Evolutionary conservation across 1,284 basidiomycete species (phyloP).

Genomic region (Ceratobasidium sp.): DNA sequence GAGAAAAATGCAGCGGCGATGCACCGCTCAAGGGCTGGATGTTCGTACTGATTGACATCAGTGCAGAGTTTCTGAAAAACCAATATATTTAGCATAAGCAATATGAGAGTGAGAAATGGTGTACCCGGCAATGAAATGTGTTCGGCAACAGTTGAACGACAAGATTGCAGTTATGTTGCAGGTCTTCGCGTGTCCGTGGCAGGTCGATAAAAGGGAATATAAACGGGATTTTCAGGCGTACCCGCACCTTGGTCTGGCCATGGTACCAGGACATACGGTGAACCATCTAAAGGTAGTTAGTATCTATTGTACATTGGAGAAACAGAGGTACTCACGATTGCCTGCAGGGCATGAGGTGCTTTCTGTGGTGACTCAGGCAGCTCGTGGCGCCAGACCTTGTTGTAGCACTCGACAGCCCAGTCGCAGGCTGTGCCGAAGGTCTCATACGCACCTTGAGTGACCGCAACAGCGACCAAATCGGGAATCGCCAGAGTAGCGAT

Average conservation of each 20-base stretch:
- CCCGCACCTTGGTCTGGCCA: neutral
- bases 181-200: neutral
- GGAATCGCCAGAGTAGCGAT: conserved; percentile 16
- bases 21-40: neutral
- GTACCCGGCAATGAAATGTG: neutral
- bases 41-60: neutral
- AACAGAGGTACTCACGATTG: neutral
- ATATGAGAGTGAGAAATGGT: neutral
- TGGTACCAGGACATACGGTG: conserved; percentile 1
- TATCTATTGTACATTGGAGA: neutral
- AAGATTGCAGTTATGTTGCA: neutral
- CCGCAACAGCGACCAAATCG: neutral
- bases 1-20: neutral
- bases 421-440: neutral
- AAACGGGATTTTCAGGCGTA: neutral
- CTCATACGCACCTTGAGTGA: conserved; percentile 7
- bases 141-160: neutral
- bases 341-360: neutral
- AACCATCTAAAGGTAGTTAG: conserved; percentile 3
- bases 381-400: neutral
- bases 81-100: no score
- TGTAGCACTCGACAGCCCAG: neutral
- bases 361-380: neutral
- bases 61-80: neutral
- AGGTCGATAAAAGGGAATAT: neutral